Evolutionary conservation across 129 eudicot genomes (phyloP).

Genomic region (Flaveria ramosissima): DNA sequence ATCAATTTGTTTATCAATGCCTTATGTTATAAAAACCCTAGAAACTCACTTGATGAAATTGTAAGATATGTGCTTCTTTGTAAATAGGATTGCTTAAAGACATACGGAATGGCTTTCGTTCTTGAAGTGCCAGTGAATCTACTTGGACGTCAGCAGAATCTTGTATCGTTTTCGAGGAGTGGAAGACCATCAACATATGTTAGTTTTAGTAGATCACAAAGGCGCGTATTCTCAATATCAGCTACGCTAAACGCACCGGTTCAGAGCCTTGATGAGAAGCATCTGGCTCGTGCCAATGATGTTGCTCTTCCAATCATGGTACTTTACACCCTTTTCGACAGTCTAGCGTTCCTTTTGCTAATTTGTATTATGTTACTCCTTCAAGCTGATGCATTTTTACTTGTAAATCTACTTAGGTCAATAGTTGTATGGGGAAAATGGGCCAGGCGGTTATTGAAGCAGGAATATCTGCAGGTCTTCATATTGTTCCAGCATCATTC

Average conservation of each 20-base stretch:
- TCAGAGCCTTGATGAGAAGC: conserved; percentile 29
- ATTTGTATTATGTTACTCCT: neutral
- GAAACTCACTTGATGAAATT: neutral
- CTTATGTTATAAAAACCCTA: neutral
- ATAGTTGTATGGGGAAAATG: conserved; percentile 88
- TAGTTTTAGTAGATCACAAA: conserved; percentile 23
- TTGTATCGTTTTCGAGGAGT: conserved; percentile 22
- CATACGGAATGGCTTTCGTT: conserved; percentile 37
- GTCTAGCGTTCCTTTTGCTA: neutral
- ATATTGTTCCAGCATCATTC: conserved; percentile 69
- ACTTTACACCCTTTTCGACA: neutral
- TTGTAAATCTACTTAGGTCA: conserved; percentile 47
- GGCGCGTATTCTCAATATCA: conserved; percentile 22
- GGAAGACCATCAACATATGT: conserved; percentile 14
- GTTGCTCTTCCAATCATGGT: conserved; percentile 55
- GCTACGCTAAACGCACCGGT: conserved; percentile 32
- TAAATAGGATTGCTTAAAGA: neutral
- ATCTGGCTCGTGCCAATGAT: conserved; percentile 25
- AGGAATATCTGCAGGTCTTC: conserved; percentile 71
- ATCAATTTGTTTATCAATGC: neutral
- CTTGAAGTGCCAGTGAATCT: conserved; percentile 35
- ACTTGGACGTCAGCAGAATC: conserved; percentile 28
- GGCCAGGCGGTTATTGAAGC: conserved; percentile 91
- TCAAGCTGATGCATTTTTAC: neutral
- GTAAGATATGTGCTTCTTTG: neutral